phyloP scores from a whole-genome alignment of 2,329 filamentous ascomycete species.

The Aureobasidium uvarum region DNA sequence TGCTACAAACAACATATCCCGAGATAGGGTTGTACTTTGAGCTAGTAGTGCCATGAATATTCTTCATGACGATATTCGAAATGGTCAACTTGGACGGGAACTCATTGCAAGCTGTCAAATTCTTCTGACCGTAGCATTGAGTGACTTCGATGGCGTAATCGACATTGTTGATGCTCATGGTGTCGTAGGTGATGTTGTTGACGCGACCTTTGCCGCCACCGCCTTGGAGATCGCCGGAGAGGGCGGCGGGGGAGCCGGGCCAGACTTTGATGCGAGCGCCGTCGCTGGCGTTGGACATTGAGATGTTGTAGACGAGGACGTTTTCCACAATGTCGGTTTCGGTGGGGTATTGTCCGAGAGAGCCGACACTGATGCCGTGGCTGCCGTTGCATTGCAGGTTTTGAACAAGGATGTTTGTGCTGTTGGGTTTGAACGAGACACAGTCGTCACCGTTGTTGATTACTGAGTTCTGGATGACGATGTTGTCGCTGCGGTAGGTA shows the following conservation, averaged over 20 bases:
- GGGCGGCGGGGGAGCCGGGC: constrained; percentile 57
- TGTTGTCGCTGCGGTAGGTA: constrained; percentile 59
- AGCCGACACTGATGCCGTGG: constrained; percentile 71
- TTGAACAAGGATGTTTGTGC: constrained; percentile 66
- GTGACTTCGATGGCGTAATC: constrained; percentile 64
- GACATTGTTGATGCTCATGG: constrained; percentile 60
- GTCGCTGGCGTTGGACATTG: constrained; percentile 50
- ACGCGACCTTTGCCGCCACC: constrained; percentile 64
- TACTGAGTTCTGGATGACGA: constrained; percentile 65
- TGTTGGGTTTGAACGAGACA: constrained; percentile 72
- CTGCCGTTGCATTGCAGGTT: constrained; percentile 66
- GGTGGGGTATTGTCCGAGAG: constrained; percentile 64
- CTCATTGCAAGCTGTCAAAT: constrained; percentile 60
- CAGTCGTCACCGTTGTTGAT: constrained; percentile 68
- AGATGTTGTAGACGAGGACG: constrained; percentile 51
- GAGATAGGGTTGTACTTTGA: constrained; percentile 44
- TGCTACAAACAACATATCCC: constrained; percentile 48
- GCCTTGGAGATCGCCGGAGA: constrained; percentile 62
- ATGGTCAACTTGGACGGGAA: constrained; percentile 58
- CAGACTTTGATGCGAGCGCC: constrained; percentile 73
- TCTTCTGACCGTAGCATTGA: constrained; percentile 65
- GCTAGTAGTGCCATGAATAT: constrained; percentile 57
- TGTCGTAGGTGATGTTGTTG: constrained; percentile 65
- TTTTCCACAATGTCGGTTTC: constrained; percentile 67
- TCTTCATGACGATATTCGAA: constrained; percentile 55